Evolutionary conservation across 768 basidiomycete genomes (phyloP).

Genomic region (Lactarius hengduanensis): DNA sequence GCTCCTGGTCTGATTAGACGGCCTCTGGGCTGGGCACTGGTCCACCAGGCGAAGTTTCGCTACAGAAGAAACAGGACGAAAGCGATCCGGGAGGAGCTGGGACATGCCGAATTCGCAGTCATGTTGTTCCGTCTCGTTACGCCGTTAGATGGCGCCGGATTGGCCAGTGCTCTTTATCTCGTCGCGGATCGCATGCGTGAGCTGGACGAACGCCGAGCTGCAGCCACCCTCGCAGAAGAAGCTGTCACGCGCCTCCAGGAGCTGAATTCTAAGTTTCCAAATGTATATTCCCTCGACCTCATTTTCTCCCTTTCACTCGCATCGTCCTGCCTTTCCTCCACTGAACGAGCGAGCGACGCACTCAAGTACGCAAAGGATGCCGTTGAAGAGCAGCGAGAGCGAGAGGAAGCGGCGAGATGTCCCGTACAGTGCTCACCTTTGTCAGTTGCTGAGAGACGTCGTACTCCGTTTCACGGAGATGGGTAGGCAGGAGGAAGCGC

Average conservation of each 20-base stretch:
- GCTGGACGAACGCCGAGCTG: slow-evolving; percentile 11
- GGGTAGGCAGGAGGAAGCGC: background rate
- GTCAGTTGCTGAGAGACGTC: slow-evolving; percentile 15
- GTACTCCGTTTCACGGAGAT: slow-evolving; percentile 12
- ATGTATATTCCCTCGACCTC: slow-evolving; percentile 13
- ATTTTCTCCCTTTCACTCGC: slow-evolving; percentile 21
- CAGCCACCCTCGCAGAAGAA: slow-evolving; percentile 16
- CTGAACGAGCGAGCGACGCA: slow-evolving; percentile 12
- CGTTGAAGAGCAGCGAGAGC: slow-evolving; percentile 18
- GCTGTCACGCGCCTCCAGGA: slow-evolving; percentile 9
- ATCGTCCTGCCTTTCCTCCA: slow-evolving; percentile 17
- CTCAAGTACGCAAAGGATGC: slow-evolving; percentile 21
- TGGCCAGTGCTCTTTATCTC: slow-evolving; percentile 12
- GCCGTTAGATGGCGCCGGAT: slow-evolving; percentile 9
- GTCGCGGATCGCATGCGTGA: slow-evolving; percentile 20
- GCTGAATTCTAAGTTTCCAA: background rate
- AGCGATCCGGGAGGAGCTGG: slow-evolving; percentile 1
- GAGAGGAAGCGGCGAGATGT: background rate
- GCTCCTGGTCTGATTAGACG: background rate
- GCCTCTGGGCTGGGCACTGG: slow-evolving; percentile 7
- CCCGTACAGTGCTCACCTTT: slow-evolving; percentile 2
- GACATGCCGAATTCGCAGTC: slow-evolving; percentile 7
- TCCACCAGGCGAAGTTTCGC: slow-evolving; percentile 15
- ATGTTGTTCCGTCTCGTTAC: slow-evolving; percentile 11
- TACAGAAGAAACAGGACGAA: background rate